Conservation (phyloP, 2,329 filamentous ascomycete genomes). For the Pyricularia pennisetigena region DNA sequence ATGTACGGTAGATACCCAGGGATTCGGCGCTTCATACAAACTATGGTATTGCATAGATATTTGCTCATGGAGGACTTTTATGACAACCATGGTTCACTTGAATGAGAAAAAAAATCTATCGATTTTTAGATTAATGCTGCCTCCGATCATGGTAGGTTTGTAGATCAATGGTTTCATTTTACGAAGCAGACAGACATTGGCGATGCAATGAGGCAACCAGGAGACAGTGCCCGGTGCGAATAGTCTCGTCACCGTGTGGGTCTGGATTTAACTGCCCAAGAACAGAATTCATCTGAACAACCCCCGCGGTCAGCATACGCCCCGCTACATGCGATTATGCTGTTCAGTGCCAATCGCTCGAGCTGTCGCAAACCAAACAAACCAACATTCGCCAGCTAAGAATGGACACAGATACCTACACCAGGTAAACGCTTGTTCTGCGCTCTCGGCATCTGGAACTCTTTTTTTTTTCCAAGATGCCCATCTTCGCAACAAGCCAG, state of each 20-base stretch:
- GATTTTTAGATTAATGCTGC: neutral
- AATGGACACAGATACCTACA: neutral
- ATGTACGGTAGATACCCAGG: neutral
- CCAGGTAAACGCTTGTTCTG: neutral
- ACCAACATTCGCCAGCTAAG: neutral
- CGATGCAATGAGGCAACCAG: too few relatives aligned
- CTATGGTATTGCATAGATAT: neutral
- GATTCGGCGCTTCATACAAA: neutral
- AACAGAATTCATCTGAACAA: neutral
- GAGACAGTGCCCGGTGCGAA: neutral
- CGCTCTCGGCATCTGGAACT: neutral
- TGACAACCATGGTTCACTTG: neutral
- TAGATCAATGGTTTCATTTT: too few relatives aligned
- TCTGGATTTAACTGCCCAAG: neutral
- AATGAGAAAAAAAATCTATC: neutral
- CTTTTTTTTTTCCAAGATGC: constrained; percentile 48
- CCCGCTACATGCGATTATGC: neutral
- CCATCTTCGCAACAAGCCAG: constrained; percentile 70
- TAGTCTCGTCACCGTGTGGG: neutral
- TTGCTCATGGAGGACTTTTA: neutral
- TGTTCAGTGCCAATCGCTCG: neutral
- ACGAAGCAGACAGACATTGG: too few relatives aligned
- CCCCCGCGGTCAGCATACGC: neutral
- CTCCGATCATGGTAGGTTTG: neutral
- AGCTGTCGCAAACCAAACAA: neutral